These are phyloP conservation scores for Aspergillus awamori DNA, from an alignment of 2,329 filamentous ascomycete species.

Conservation along the genomic window DNA sequence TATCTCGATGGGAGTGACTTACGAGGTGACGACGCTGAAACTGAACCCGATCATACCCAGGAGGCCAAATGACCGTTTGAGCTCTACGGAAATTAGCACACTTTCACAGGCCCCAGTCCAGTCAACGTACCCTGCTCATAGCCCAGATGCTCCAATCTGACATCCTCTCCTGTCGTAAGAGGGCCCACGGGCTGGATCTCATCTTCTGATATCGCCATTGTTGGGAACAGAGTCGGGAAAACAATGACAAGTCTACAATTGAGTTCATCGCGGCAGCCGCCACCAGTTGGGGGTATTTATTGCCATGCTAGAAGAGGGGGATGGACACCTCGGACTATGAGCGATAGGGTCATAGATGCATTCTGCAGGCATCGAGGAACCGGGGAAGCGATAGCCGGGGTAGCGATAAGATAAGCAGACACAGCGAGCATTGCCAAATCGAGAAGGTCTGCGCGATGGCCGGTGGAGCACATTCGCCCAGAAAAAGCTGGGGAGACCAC, in stretches of 20 bases:
- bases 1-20: not conserved
- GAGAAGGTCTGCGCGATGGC: constrained; percentile 32
- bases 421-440: constrained; percentile 22
- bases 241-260: not conserved
- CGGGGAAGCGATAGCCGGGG: constrained; percentile 9
- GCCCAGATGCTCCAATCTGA: constrained; percentile 41
- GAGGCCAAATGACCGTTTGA: constrained; percentile 59
- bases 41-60: constrained; percentile 63
- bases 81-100: constrained; percentile 42
- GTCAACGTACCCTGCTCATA: constrained; percentile 41
- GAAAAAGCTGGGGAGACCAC: not conserved
- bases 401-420: constrained; percentile 30
- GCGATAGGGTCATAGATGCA: not conserved
- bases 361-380: not conserved
- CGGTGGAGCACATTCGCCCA: constrained; percentile 16
- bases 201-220: constrained; percentile 26
- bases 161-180: constrained; percentile 34
- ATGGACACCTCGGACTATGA: not conserved
- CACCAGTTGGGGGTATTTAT: not conserved
- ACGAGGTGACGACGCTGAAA: constrained; percentile 61
- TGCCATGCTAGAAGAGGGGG: not conserved
- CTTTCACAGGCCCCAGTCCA: not conserved
- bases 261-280: not conserved
- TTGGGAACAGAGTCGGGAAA: not conserved
- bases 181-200: constrained; percentile 26